A percentile compares a stretch with the other conserved stretches of the same genome.
Conservation (phyloP, 2,329 filamentous ascomycete genomes). For the Coleophoma cylindrospora region DNA sequence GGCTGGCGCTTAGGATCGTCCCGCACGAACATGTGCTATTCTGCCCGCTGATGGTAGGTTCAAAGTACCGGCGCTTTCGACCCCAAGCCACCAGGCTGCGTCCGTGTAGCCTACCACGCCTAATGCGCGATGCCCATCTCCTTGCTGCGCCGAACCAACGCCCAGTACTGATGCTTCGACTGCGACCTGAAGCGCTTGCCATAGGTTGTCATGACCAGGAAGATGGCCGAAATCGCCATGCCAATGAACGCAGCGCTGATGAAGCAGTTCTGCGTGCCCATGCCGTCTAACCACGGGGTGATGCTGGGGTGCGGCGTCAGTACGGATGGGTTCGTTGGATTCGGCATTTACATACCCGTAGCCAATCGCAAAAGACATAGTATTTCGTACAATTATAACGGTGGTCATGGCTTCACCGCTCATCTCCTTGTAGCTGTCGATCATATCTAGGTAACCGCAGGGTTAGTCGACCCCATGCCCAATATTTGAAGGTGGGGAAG, state of each 20-base stretch:
- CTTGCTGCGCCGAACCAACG: neutral
- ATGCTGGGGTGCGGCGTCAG: slow-evolving; percentile 13
- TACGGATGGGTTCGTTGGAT: neutral
- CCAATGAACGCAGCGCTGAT: slow-evolving; percentile 31
- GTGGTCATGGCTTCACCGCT: slow-evolving; percentile 40
- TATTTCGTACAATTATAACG: slow-evolving; percentile 39
- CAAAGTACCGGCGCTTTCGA: too few relatives aligned
- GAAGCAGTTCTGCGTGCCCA: slow-evolving; percentile 36
- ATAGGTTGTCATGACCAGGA: slow-evolving; percentile 25
- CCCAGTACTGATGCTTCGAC: neutral
- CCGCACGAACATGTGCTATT: too few relatives aligned
- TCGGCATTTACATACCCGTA: slow-evolving; percentile 31
- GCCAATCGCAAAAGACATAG: slow-evolving; percentile 40
- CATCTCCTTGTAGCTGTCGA: slow-evolving; percentile 40
- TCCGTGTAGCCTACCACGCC: too few relatives aligned
- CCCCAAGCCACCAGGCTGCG: too few relatives aligned
- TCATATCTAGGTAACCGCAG: slow-evolving; percentile 30
- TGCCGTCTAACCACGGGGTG: slow-evolving; percentile 33
- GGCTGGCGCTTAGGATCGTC: too few relatives aligned
- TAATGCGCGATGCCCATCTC: neutral
- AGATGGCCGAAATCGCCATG: slow-evolving; percentile 20
- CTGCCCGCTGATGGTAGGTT: too few relatives aligned
- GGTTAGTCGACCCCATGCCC: too few relatives aligned
- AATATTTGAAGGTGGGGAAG: too few relatives aligned
- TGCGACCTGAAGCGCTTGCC: slow-evolving; percentile 17